These are phyloP conservation scores for Cercospora sp. DNA, from an alignment of 2,329 filamentous ascomycete species.

Conservation along the genomic window DNA sequence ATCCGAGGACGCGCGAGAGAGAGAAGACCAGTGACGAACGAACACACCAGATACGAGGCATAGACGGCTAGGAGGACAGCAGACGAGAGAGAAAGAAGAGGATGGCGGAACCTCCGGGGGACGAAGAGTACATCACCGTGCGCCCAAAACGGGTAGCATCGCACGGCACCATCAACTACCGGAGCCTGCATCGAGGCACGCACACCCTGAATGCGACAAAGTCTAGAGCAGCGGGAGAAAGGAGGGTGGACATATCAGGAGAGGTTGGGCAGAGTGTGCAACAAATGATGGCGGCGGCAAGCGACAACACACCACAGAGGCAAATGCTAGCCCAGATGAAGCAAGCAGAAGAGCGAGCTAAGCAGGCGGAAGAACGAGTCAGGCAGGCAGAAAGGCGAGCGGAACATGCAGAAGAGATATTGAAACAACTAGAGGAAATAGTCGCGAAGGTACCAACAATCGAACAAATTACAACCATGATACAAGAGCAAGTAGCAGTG, in stretches of 20 bases:
- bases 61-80: too few relatives aligned
- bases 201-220: not conserved
- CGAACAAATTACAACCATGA: too few relatives aligned
- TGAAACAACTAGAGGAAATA: too few relatives aligned
- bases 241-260: not conserved
- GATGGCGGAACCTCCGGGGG: not conserved
- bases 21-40: too few relatives aligned
- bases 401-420: too few relatives aligned
- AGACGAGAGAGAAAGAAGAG: not conserved
- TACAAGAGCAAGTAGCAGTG: too few relatives aligned
- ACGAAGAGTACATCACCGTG: not conserved
- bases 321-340: not conserved
- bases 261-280: not conserved
- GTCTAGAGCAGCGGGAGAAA: not conserved
- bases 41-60: too few relatives aligned
- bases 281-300: not conserved
- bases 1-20: too few relatives aligned
- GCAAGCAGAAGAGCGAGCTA: not conserved
- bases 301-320: not conserved
- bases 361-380: not conserved
- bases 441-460: too few relatives aligned
- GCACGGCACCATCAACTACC: not conserved
- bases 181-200: not conserved
- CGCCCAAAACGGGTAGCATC: not conserved
- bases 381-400: not conserved